Evolutionary conservation across 2,329 filamentous ascomycete species (phyloP).

Genomic region (Xylaria multiplex): DNA sequence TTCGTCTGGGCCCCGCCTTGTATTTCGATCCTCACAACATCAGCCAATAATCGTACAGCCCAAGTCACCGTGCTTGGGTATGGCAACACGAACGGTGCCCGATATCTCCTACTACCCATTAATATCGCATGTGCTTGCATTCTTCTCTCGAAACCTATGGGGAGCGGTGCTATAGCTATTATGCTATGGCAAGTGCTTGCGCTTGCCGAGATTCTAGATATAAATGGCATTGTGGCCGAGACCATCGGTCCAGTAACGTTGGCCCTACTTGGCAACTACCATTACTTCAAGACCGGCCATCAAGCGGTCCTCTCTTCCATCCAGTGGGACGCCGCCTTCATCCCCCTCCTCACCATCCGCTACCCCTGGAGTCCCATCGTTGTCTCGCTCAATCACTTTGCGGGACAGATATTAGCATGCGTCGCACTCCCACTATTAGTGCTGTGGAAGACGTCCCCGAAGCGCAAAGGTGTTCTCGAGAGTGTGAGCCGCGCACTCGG

Average conservation of each 20-base stretch:
- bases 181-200: slow-evolving; percentile 91
- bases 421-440: slow-evolving; percentile 81
- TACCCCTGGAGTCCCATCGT: slow-evolving; percentile 92
- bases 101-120: slow-evolving; percentile 84
- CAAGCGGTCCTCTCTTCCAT: slow-evolving; percentile 88
- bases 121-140: slow-evolving; percentile 81
- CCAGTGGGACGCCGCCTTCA: slow-evolving; percentile 96
- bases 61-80: slow-evolving; percentile 87
- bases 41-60: slow-evolving; percentile 56
- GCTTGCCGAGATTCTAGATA: slow-evolving; percentile 71
- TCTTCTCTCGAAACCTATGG: slow-evolving; percentile 93
- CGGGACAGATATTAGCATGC: slow-evolving; percentile 84
- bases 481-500: slow-evolving; percentile 75
- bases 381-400: slow-evolving; percentile 87
- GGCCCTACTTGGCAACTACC: slow-evolving; percentile 88
- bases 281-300: slow-evolving; percentile 98
- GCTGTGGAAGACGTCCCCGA: slow-evolving; percentile 88
- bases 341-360: slow-evolving; percentile 81
- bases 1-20: slow-evolving; percentile 89
- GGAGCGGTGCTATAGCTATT: slow-evolving; percentile 82
- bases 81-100: slow-evolving; percentile 89
- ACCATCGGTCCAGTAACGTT: slow-evolving; percentile 86
- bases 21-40: slow-evolving; percentile 73
- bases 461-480: slow-evolving; percentile 74
- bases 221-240: slow-evolving; percentile 69